These are phyloP conservation scores for Cyclotella kingstonii DNA, from an alignment of 108 stramenopile species.

Conservation along the genomic window DNA sequence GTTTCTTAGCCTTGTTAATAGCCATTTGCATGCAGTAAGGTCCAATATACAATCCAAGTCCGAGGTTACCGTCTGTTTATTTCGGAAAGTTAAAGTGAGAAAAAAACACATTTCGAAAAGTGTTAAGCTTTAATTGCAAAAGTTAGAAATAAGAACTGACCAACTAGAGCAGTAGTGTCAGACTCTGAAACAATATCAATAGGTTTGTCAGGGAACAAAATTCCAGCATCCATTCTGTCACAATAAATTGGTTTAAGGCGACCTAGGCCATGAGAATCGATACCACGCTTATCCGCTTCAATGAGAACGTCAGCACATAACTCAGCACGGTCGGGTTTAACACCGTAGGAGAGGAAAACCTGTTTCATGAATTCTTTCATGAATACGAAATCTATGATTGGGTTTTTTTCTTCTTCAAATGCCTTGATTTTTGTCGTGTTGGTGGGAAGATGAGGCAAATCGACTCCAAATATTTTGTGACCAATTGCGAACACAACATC, in stretches of 20 bases:
- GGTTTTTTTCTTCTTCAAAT: slow-evolving; percentile 31
- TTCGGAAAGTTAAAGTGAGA: not conserved
- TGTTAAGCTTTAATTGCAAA: not conserved
- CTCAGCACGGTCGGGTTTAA: slow-evolving; percentile 48
- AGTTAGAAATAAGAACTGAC: not conserved
- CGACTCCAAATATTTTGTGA: slow-evolving; percentile 30
- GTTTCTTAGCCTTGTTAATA: slow-evolving; percentile 65
- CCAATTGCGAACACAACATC: slow-evolving; percentile 54
- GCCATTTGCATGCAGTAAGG: slow-evolving; percentile 71
- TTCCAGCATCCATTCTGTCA: slow-evolving; percentile 63
- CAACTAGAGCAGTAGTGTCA: slow-evolving; percentile 33
- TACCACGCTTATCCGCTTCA: slow-evolving; percentile 65
- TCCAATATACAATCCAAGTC: slow-evolving; percentile 65
- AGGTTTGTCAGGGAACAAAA: slow-evolving; percentile 50
- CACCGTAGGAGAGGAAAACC: slow-evolving; percentile 54
- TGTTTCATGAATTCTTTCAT: slow-evolving; percentile 68
- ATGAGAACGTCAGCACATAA: slow-evolving; percentile 61
- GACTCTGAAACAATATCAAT: slow-evolving; percentile 54
- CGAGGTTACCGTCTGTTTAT: slow-evolving; percentile 53
- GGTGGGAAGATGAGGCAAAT: slow-evolving; percentile 24
- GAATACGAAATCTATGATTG: slow-evolving; percentile 54
- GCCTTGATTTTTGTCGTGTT: slow-evolving; percentile 39
- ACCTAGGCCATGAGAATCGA: slow-evolving; percentile 66
- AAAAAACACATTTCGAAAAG: not conserved
- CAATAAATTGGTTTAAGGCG: slow-evolving; percentile 70